These are phyloP conservation scores for Syzygium oleosum DNA, from an alignment of 345 rosid genomes.

Conservation along the genomic window DNA sequence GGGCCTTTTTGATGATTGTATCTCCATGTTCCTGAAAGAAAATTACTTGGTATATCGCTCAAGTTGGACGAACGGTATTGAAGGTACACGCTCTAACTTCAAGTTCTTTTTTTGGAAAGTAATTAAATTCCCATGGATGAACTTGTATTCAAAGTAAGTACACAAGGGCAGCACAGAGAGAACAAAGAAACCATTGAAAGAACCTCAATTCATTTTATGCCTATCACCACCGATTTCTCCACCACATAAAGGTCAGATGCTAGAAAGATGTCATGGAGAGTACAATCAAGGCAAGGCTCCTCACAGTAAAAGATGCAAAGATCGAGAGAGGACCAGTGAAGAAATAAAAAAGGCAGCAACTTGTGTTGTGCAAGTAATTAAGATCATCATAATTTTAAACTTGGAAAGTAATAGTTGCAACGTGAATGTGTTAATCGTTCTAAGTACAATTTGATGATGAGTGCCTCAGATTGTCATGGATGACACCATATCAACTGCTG, in stretches of 20 bases:
- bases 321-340: neutral
- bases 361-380: neutral
- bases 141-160: neutral
- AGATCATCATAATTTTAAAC: neutral
- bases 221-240: neutral
- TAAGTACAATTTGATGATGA: neutral
- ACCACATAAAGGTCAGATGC: neutral
- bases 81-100: neutral
- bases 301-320: neutral
- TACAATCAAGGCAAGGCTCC: neutral
- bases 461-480: neutral
- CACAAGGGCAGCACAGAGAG: fast-evolving
- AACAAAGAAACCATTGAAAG: neutral
- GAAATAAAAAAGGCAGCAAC: neutral
- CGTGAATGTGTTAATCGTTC: neutral
- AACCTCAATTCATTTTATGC: neutral
- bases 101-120: neutral
- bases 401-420: neutral
- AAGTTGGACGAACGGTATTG: neutral
- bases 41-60: neutral
- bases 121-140: neutral
- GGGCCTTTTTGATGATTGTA: neutral
- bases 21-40: neutral
- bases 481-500: neutral
- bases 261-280: neutral